Conservation (phyloP, 768 basidiomycete genomes). For the Cystobasidium onofrii region DNA sequence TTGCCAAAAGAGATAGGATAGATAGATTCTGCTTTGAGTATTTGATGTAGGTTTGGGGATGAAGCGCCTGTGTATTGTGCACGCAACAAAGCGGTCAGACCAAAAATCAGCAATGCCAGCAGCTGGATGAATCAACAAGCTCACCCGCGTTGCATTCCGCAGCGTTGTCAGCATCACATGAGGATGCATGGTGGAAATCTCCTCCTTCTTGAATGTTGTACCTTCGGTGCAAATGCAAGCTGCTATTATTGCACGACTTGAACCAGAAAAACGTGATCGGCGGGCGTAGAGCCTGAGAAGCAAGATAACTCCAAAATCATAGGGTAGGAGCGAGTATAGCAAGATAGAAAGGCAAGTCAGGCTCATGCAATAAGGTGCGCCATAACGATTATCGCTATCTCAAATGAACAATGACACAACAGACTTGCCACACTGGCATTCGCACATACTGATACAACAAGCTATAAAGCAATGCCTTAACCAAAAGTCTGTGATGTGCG, state of each 20-base stretch:
- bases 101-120: neutral
- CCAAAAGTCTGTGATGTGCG: conserved; percentile 91
- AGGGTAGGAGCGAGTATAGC: too few relatives aligned
- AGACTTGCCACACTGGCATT: neutral
- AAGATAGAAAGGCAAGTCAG: too few relatives aligned
- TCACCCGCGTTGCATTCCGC: conserved; percentile 21
- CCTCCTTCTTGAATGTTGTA: neutral
- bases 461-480: conserved; percentile 42
- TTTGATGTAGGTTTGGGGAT: conserved; percentile 57
- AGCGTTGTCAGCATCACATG: conserved; percentile 31
- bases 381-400: neutral
- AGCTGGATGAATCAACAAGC: neutral
- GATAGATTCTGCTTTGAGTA: conserved; percentile 85
- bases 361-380: neutral
- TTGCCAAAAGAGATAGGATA: conserved; percentile 83
- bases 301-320: too few relatives aligned
- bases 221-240: neutral
- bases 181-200: neutral
- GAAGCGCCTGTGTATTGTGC: conserved; percentile 23
- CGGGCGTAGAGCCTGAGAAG: too few relatives aligned
- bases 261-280: too few relatives aligned
- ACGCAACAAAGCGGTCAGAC: neutral
- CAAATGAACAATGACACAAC: neutral
- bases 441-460: neutral
- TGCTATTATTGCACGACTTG: neutral